Base-by-base conservation (phyloP, 129 eudicot species). In the Flaveria linearis region DNA sequence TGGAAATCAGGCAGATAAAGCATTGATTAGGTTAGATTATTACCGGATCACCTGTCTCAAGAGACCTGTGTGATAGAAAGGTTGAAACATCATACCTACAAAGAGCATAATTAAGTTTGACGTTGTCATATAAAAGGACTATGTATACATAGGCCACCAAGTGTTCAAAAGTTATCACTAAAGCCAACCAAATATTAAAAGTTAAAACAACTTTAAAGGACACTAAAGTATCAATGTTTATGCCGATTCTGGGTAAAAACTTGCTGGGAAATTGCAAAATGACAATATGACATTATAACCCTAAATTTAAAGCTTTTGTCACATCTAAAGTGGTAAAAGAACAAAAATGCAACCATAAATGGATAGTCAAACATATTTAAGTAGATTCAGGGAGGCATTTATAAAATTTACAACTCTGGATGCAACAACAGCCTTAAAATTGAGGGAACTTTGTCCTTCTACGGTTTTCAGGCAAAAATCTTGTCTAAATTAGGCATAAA, bases 21-120 rank as follows among this genome's bases (percentile, higher is more conserved):
- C 12, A 72, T 22, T 51, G 15, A 45, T 51, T 72, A 63, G 78
- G 66, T 50, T 73, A 13, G 69, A 67, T 26, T 76, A 75, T 89
- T 91, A 95, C 99, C 91, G 92, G 94, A 84, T 91, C 91, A 43
- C 82, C 89, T 42, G 88, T 82, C 65, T 95, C 97, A 69, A 86
- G 76, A 67, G 80, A 78, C 85, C 94, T 91, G 65, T 89, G 91
- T 67, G 99, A 89, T 57, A 89, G 76, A 78, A 95, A 91, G 25
- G 66, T 81, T 63, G 96, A 81, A 62, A 95, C 99, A 69, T 95
- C 99, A 47, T 95, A 95, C 99, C 99, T 94, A 81, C 22, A 43
- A 82, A 75, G 47, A 51, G 49, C 23, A 75, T 50, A 28, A 63
- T 53, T 82, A 69, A 39, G 16, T 50, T 53, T 62, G 46, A 50